phyloP scores from a whole-genome alignment of 768 basidiomycete species.

The Psilocybe sp. region DNA sequence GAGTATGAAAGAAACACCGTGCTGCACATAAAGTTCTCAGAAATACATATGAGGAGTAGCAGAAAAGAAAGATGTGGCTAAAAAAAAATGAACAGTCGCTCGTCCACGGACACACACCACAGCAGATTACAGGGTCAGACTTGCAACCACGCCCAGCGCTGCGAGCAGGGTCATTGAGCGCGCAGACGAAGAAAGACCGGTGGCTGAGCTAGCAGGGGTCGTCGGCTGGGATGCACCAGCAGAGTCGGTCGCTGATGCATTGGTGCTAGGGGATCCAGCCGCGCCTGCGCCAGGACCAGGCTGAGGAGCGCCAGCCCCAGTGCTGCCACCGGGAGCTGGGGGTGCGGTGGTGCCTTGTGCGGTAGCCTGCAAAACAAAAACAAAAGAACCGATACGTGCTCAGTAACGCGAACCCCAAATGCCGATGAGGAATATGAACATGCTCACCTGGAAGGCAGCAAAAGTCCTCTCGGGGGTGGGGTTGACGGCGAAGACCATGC shows the following conservation, averaged over 20 bases:
- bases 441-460: constrained; percentile 31
- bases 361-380: constrained; percentile 14
- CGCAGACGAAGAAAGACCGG: neutral
- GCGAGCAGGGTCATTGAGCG: neutral
- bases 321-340: neutral
- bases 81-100: neutral
- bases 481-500: constrained; percentile 59
- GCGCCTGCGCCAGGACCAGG: neutral
- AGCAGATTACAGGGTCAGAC: neutral
- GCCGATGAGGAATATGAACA: neutral
- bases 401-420: neutral
- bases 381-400: neutral
- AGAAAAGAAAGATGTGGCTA: neutral
- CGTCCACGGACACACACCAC: neutral
- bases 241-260: constrained; percentile 1
- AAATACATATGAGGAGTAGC: neutral
- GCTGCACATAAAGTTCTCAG: neutral
- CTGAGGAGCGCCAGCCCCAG: neutral
- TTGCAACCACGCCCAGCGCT: neutral
- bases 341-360: constrained; percentile 20
- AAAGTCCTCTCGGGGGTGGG: constrained; percentile 44
- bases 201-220: neutral
- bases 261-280: neutral
- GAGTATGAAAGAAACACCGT: neutral
- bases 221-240: neutral